phyloP scores from a whole-genome alignment of 2,329 filamentous ascomycete species.

The Aspergillus aculeatus region DNA sequence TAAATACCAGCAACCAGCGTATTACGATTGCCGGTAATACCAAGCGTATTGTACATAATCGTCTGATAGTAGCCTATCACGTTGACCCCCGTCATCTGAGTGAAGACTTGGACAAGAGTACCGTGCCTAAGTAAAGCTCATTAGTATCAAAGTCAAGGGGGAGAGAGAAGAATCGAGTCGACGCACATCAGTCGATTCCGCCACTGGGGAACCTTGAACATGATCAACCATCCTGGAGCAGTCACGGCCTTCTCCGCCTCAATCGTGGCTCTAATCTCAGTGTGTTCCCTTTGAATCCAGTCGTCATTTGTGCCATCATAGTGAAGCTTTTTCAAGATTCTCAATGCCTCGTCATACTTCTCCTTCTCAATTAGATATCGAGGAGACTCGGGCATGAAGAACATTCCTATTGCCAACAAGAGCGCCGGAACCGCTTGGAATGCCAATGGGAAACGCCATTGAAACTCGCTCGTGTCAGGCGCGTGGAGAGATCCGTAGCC shows the following conservation, averaged over 20 bases:
- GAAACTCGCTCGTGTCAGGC: slow-evolving; percentile 29
- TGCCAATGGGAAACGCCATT: slow-evolving; percentile 37
- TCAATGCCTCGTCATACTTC: slow-evolving; percentile 48
- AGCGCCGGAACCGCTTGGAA: slow-evolving; percentile 44
- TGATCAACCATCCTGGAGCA: slow-evolving; percentile 41
- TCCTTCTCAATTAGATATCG: slow-evolving; percentile 43
- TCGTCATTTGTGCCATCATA: slow-evolving; percentile 56
- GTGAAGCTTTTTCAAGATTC: slow-evolving; percentile 55
- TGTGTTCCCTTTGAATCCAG: slow-evolving; percentile 49
- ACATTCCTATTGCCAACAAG: slow-evolving; percentile 34
- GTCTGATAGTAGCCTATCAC: slow-evolving; percentile 45
- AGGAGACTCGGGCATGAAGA: slow-evolving; percentile 38
- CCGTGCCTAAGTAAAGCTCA: slow-evolving; percentile 45
- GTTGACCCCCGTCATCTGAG: slow-evolving; percentile 53
- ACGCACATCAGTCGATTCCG: slow-evolving; percentile 57
- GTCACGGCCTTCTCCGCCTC: slow-evolving; percentile 58
- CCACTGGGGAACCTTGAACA: slow-evolving; percentile 47
- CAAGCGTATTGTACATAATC: slow-evolving; percentile 46
- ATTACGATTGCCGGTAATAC: slow-evolving; percentile 54
- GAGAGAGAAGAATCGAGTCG: not conserved
- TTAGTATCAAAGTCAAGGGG: not conserved
- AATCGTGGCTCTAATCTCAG: slow-evolving; percentile 49
- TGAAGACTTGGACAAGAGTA: slow-evolving; percentile 63
- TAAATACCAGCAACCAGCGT: slow-evolving; percentile 61
- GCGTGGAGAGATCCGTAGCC: slow-evolving; percentile 49